phyloP scores from a whole-genome alignment of 2,329 filamentous ascomycete species.

The Cordyceps fumosorosea region DNA sequence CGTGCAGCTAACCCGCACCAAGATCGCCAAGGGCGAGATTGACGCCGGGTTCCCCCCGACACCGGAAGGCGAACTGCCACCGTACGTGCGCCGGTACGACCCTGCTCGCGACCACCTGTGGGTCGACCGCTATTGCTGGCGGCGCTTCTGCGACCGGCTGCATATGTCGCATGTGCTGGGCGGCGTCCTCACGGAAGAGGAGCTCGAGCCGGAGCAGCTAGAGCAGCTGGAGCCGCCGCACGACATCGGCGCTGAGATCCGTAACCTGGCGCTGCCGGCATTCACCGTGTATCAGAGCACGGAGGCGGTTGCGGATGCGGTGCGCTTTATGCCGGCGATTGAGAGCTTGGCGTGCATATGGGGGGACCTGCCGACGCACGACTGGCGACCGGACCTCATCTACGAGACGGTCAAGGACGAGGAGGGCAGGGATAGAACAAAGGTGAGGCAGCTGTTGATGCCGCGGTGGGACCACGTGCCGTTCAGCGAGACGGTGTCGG shows the following conservation, averaged over 20 bases:
- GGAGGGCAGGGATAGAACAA: background rate
- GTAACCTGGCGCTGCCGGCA: conserved; percentile 21
- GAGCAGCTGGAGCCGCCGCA: background rate
- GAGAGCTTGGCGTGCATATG: conserved; percentile 19
- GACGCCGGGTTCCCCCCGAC: background rate
- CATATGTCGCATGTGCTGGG: background rate
- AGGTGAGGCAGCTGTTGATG: background rate
- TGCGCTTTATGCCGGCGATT: conserved; percentile 17
- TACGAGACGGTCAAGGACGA: background rate
- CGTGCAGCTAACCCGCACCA: background rate
- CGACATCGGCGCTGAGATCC: conserved; percentile 14
- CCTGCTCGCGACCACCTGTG: conserved; percentile 4
- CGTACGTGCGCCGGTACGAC: conserved; percentile 3
- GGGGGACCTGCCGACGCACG: conserved; percentile 16
- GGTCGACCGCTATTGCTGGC: conserved; percentile 9
- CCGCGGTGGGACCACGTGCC: conserved; percentile 4
- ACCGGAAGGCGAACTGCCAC: background rate
- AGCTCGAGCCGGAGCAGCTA: background rate
- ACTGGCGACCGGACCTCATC: background rate
- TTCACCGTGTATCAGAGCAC: conserved; percentile 22
- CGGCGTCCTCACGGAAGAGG: background rate
- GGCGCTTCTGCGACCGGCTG: conserved; percentile 6
- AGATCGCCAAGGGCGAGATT: background rate
- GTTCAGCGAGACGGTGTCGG: conserved; percentile 5
- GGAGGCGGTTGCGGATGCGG: conserved; percentile 12